These are phyloP conservation scores for Neonectria sp. DNA, from an alignment of 2,329 filamentous ascomycete genomes.

Conservation along the genomic window DNA sequence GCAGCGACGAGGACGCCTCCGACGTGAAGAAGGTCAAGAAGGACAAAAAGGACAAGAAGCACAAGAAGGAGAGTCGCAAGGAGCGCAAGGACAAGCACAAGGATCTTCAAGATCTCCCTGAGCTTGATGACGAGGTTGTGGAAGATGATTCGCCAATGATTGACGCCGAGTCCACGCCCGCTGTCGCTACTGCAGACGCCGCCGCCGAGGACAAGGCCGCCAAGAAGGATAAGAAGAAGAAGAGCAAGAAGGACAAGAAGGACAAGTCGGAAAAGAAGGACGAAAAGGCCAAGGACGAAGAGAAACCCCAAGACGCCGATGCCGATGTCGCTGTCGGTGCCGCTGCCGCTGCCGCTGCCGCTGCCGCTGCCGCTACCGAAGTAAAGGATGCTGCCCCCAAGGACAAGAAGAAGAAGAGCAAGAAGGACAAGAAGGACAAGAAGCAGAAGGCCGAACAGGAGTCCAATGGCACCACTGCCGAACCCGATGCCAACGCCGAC, in stretches of 20 bases:
- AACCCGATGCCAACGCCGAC: conserved; percentile 27
- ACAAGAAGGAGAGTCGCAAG: conserved; percentile 56
- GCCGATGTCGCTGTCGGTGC: conserved; percentile 31
- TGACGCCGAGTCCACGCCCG: conserved; percentile 43
- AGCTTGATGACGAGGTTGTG: conserved; percentile 48
- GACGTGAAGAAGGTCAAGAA: conserved; percentile 52
- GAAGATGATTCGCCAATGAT: conserved; percentile 43
- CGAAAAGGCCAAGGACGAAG: conserved; percentile 43
- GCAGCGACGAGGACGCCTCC: conserved; percentile 46
- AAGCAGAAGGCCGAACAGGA: conserved; percentile 50
- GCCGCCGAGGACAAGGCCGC: conserved; percentile 40
- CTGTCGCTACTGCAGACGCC: conserved; percentile 35
- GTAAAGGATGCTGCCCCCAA: conserved; percentile 24
- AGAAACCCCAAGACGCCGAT: conserved; percentile 26
- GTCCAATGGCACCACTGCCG: conserved; percentile 34
- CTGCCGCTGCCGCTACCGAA: conserved; percentile 27
- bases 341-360: conserved; percentile 11
- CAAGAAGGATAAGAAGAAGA: conserved; percentile 49
- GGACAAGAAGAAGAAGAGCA: conserved; percentile 39
- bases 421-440: conserved; percentile 43
- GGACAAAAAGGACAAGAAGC: conserved; percentile 53
- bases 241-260: conserved; percentile 50
- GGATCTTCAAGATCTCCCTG: conserved; percentile 55
- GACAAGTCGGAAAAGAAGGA: conserved; percentile 43
- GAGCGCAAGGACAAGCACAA: conserved; percentile 60